Evolutionary conservation across 129 eudicot genomes (phyloP), one percentile per base, ranked within the genome.

Genomic region (Lactuca sativa): DNA sequence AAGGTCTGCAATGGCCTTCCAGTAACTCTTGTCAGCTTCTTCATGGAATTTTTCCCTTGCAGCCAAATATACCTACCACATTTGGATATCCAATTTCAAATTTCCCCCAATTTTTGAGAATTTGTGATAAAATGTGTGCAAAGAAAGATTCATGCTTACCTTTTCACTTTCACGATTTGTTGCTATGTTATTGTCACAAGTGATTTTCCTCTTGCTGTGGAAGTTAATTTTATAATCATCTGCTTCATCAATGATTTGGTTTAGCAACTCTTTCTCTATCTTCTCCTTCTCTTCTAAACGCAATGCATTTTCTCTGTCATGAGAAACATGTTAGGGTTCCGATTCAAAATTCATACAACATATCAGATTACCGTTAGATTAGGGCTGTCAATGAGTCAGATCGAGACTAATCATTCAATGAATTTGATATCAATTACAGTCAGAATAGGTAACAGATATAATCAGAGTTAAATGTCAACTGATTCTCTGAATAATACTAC

Each of bases 201-300:
- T 56, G 65, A 69, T 41, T 62, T 86, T 76, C 80, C 88, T 81
- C 74, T 78, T 79, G 69, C 17, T 72, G 76, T 76, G 75, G 71
- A 83, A 89, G 43, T 75, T 85, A 49, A 52, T 60, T 59, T 89
- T 89, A 81, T 79, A 86, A 51, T 78, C 92, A 0, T 77, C 81
- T n/a, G 88, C 92, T 77, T 89, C 90, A 55, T 71, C 84, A 60
- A 86, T 25, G 33, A 83, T 89, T 74, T 71, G 80, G 74, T 76
- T 80, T 77, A 83, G 25, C 56, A 83, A 34, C 66, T 79, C 81
- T 81, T 81, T 86, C 60, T 89, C 96, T 74, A 62, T 79, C 82
- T 65, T 83, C 77, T 86, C 96, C 64, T 86, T 88, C 88, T 89
- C 87, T 83, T 86, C 89, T 38, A 89, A 51, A 25, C 81, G 80